Evolutionary conservation across 371 early-diverging fungal species (phyloP), one percentile per base, ranked within the genome.

Genomic region (Syncephalastrum monosporum): DNA sequence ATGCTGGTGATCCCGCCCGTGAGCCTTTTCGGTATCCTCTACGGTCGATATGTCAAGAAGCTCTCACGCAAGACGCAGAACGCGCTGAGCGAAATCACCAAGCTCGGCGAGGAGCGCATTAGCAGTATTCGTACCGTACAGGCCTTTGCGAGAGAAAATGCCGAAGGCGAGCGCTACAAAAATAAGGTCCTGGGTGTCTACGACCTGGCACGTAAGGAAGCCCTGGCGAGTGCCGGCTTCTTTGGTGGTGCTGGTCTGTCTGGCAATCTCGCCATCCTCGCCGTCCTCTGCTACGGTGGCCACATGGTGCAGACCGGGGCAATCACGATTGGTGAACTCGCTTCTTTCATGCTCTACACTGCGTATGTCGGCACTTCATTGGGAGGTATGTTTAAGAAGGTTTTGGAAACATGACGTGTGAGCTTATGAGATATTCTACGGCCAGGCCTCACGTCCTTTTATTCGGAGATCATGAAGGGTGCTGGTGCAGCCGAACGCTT

Each of bases 401-500:
- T 12, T 10, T 12, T 0, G 51, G 24, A 33, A 33, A 14, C n/a
- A 21, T n/a, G 5, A 27, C 24, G 27, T 6, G 1, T 17, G 3
- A 21, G 21, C 23, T 50, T 7, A 53, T 53, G 16, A 5, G 50
- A 24, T 47, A 15, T 6, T 38, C n/a, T 1, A 1, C 21, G 5
- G 57, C 42, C 43, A 72, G 70, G 90, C 1, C 72, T 93, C 50
- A 82, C 88, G n/a, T 83, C 87, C 3, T 92, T 89, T 59, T 91
- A 88, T 68, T 84, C 89, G 7, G 91, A 92, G 61, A 80, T 89
- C 16, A 91, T 89, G 88, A 93, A 92, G 66, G 94, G 91, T 46
- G 75, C 88, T 19, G 91, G 92, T 62, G 92, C 94, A 19, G 82
- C 85, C 14, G 74, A 81, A 23, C 79, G 92, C 6, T 59, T 92